Base-by-base conservation (phyloP, 176 grass and related monocot genomes). In the Zea luxurians region DNA sequence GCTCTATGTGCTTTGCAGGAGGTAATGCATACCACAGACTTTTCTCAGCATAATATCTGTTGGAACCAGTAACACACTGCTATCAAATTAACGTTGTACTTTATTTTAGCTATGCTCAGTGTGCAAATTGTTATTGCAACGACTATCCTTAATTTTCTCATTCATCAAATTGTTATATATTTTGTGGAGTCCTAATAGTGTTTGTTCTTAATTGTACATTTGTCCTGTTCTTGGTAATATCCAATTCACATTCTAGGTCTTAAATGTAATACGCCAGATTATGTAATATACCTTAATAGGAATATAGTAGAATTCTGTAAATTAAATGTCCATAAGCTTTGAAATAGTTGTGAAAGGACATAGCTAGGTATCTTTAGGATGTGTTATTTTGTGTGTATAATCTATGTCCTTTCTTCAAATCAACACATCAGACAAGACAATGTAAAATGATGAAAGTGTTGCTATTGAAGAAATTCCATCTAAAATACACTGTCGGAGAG, bases 1-100 rank as follows among this genome's bases (percentile, higher is more conserved):
- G 76, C 83, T 9, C 46, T 99, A 18, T 99, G 92, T 78, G 15
- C 95, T 66, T 65, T 99, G 60, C 96, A 91, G 73, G 96, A 99
- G 92, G 96, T 99, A 95, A 82, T 54, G n/a, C 84, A 59, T 44
- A 36, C 52, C 41, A 74, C 11, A 43, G 9, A 8, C 27, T 59
- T 64, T 48, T 40, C 7, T 16, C 20, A 34, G 54, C n/a, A 42
- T 42, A 52, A 62, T 7, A 38, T 78, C 54, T 5, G 37, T 43
- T 1, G 17, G 21, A 18, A 6, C 71, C 27, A 13, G 7, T 49
- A 27, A 20, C 20, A 18, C 45, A 5, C 2, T 18, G 3, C 15
- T 43, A 2, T 16, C 15, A 82, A 43, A 7, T 70, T 65, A 66
- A 17, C 1, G 62, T 13, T 5, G 9, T 65, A 70, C 17, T 49